Evolutionary conservation across 306 rosid genomes (phyloP).

Genomic region (Vigna mungo): DNA sequence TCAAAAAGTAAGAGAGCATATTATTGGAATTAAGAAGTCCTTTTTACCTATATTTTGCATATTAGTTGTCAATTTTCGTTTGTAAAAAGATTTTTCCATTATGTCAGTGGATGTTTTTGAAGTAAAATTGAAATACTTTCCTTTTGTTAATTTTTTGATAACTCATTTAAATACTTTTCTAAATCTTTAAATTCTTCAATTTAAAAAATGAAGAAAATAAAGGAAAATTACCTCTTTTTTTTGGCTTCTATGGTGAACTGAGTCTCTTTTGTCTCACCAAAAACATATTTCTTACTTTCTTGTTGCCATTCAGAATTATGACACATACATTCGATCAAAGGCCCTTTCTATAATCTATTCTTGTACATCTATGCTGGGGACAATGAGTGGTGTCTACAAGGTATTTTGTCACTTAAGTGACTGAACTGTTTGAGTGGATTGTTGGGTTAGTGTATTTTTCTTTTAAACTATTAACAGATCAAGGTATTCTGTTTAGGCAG

Average conservation of each 20-base stretch:
- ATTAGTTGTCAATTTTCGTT: constrained; percentile 6
- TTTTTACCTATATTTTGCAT: constrained; percentile 16
- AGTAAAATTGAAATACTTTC: constrained; percentile 13
- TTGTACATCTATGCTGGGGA: constrained; percentile 84
- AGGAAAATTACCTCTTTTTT: neutral
- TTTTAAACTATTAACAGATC: constrained; percentile 52
- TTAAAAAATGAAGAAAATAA: neutral
- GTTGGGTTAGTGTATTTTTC: constrained; percentile 38
- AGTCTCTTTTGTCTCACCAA: constrained; percentile 35
- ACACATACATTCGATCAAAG: constrained; percentile 68
- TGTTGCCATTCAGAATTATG: constrained; percentile 65
- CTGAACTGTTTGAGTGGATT: constrained; percentile 38
- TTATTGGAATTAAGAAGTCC: neutral
- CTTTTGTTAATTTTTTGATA: neutral
- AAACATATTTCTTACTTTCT: constrained; percentile 12
- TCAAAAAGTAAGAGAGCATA: neutral
- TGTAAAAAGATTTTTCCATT: constrained; percentile 11
- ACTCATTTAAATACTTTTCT: constrained; percentile 10
- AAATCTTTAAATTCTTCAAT: neutral
- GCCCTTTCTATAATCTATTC: constrained; percentile 85
- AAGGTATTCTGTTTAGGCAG: constrained; percentile 68
- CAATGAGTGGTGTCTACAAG: constrained; percentile 85
- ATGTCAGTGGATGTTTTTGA: neutral
- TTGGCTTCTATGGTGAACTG: constrained; percentile 7
- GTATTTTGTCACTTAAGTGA: constrained; percentile 54